Base-by-base conservation (phyloP, 768 basidiomycete genomes). In the Tephrocybe rancida region DNA sequence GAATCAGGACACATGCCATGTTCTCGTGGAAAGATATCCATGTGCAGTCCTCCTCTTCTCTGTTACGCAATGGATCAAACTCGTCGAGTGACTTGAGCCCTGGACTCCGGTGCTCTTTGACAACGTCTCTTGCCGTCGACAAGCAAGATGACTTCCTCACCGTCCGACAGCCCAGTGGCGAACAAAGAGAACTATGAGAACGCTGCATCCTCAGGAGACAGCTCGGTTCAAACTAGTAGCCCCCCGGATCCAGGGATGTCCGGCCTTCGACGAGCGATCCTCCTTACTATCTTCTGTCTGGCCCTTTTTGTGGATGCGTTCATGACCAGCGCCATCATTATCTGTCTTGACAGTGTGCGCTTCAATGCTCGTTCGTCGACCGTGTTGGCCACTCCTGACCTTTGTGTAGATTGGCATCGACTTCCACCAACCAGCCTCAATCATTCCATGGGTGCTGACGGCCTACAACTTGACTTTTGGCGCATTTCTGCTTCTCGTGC, bases 291-390 rank as follows among this genome's bases (percentile, higher is more conserved):
- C 10, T 70, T 79, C 32, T 78, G 75, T 55, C 63, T 70, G 18
- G 72, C 76, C 13, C 68, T 74, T 43, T 78, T 76, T 56, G 60
- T 78, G 48, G 80, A 80, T 29, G 61, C 72, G 11, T 73, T 80
- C 64, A 74, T 47, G 45, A 47, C 45, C 10, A 47, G 26, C 16
- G 25, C 45, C 9, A 47, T 30, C 18, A 47, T 47, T 27, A 47
- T 47, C 29, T 47, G 45, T 30, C 22, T 47, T 19, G 26, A 47
- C 29, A 32, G 26, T 27, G 45, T 47, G 16, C n/a, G 45, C 29
- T 13, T 13, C 30, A n/a, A 19, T 30, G 18, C 30, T 29, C 29
- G 18, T 27, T 19, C 5, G 8, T 18, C 45, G 27, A 26, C 27
- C 45, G 13, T 9, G 10, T 26, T 72, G 57, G 75, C 73, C 53